These are phyloP conservation scores for Neonectria punicea DNA, from an alignment of 2,329 filamentous ascomycete species.

Conservation along the genomic window DNA sequence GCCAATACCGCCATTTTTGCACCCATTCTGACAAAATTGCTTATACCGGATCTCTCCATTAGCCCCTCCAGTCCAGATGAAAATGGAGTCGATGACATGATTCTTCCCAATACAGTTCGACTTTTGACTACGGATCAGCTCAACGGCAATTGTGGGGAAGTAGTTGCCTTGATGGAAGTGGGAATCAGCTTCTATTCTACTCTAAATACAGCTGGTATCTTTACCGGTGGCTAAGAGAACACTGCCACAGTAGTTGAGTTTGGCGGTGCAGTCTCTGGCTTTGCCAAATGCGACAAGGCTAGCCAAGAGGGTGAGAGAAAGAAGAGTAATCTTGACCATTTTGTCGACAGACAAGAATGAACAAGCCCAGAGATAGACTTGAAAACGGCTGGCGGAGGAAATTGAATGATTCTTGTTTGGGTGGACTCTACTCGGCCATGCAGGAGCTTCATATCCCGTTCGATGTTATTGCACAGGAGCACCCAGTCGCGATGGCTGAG, in stretches of 20 bases:
- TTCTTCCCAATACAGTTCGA: conserved; percentile 17
- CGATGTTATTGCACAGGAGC: too few species aligned
- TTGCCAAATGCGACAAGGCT: conserved; percentile 21
- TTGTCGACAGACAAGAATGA: too few species aligned
- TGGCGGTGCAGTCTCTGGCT: conserved; percentile 21
- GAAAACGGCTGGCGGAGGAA: too few species aligned
- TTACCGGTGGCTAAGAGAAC: conserved; percentile 18
- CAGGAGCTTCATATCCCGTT: too few species aligned
- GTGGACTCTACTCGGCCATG: too few species aligned
- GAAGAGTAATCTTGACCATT: conserved; percentile 24
- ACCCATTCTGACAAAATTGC: conserved; percentile 20
- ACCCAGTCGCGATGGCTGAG: too few species aligned
- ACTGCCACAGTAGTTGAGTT: conserved; percentile 22
- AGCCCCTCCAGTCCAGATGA: conserved; percentile 5
- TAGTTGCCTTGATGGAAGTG: conserved; percentile 6
- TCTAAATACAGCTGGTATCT: background rate
- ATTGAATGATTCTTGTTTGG: too few species aligned
- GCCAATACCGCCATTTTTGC: background rate
- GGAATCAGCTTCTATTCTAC: background rate
- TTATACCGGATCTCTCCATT: conserved; percentile 22
- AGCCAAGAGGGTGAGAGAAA: conserved; percentile 25
- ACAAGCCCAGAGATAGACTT: too few species aligned
- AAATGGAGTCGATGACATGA: conserved; percentile 18
- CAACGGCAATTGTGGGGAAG: conserved; percentile 14
- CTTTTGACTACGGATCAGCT: conserved; percentile 13